Evolutionary conservation across 2,329 filamentous ascomycete species (phyloP), one percentile per base, ranked within the genome.

Genomic region (Epichloe sp.): DNA sequence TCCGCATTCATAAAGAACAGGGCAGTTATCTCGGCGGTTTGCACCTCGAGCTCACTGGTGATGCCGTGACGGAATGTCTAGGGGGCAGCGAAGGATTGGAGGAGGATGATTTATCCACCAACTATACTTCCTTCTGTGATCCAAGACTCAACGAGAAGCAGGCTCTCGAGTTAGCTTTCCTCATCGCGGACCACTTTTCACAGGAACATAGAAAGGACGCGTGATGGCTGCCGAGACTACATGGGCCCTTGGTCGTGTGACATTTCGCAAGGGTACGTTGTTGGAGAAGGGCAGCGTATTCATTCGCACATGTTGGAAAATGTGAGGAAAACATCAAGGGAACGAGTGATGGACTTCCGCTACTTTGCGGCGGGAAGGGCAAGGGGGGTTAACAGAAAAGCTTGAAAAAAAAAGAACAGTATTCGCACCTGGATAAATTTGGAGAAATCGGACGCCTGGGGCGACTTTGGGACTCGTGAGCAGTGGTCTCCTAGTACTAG

Each of bases 101-200:
- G 37, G 93, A 97, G 67, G 86, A 93, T 55, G 91, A 96, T 62
- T 66, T 98, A 60, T 85, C 85, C 2, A 79, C 88, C 57, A 90
- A 95, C 62, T 98, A 98, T 69, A 95, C 89, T 5, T 95, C 86
- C 38, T 97, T 91, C 73, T 98, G 93, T 66, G 93, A 98, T 66
- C 93, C 93, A 5, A 73, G 93, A 23, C 71, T 98, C 58, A 98
- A 98, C 63, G 93, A 97, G 76, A 96, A 97, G 72, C 93, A 98
- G 73, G 90, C 93, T 1, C 76, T 98, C 14, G 93, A 98, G 72
- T 69, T 97, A 65, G 90, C 93, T 0, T 98, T 98, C 67, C 69
- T 97, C 61, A 84, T 98, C 46, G 93, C 93, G 0, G 88, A 88
- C 5, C 86, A 90, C 62, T 93, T 75, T 57, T 71, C 77, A 2